Base-by-base conservation (phyloP, 148 eudicot species). In the Rhododendron griersonianum region DNA sequence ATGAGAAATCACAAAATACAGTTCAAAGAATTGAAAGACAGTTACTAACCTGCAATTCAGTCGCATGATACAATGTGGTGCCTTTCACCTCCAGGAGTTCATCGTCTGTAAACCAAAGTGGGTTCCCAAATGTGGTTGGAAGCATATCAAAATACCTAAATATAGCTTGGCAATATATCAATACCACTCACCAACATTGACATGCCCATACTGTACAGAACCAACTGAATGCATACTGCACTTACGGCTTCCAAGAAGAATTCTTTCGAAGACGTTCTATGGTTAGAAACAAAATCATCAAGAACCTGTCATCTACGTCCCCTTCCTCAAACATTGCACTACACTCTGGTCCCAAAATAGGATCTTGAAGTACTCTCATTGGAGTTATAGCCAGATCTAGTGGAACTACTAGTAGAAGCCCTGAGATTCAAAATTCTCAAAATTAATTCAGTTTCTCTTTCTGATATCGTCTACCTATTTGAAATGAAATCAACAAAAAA, bases 221-320 rank as follows among this genome's bases (percentile, higher is more conserved):
- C 73, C 25, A 41, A 86, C 73, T 19, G 18, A 67, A 37, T n/a
- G 50, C 82, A 83, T 18, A 7, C 9, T 79, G 76, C 73, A 92
- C 98, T 78, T 95, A 96, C 99, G 99, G 98, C 87, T 96, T 95
- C 99, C 99, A 96, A 6, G 95, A 87, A 47, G 99, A 96, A 84
- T 91, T 94, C 86, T 92, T 92, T 84, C 96, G 89, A 35, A 94
- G 93, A 55, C 91, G 95, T 89, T 96, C 98, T 87, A 96, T 89
- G 3, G 92, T 95, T 83, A 95, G 90, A 91, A 94, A 92, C 74
- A 96, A 77, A 77, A 93, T 90, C 89, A 96, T 93, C 93, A 96
- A 89, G 69, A 95, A 92, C 88, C 98, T 89, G 87, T 96, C 99
- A 89, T 96, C 99, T 25, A 96, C 98, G 85, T 94, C 96, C 41